phyloP scores from a whole-genome alignment of 192 early-diverging fungal species.

The Coemansia sp. region DNA sequence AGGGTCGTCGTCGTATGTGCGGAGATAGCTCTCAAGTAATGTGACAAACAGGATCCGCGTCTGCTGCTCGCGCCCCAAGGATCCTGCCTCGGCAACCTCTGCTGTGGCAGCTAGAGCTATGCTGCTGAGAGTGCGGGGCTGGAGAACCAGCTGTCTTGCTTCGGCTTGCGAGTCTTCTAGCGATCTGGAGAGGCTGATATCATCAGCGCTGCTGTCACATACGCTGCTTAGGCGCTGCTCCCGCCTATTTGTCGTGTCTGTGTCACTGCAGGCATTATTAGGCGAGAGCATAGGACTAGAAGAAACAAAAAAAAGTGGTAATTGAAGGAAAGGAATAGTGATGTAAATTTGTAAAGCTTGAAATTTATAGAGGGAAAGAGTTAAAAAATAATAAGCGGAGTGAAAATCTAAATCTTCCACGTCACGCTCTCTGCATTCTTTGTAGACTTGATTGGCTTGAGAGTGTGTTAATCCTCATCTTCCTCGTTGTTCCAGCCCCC shows the following conservation, averaged over 20 bases:
- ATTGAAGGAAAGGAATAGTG: neutral
- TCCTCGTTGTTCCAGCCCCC: neutral
- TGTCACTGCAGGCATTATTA: neutral
- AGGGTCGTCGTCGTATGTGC: slow-evolving; percentile 81
- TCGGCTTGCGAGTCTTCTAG: neutral
- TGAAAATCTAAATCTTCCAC: neutral
- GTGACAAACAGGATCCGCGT: slow-evolving; percentile 83
- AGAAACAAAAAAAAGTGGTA: neutral
- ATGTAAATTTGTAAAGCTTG: neutral
- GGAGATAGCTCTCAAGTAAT: slow-evolving; percentile 88
- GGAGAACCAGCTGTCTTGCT: neutral
- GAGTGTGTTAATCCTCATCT: neutral
- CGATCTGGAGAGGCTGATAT: neutral
- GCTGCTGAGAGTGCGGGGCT: neutral
- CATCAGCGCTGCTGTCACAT: neutral
- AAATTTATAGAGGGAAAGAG: neutral
- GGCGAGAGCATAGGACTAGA: neutral
- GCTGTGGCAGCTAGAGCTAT: neutral
- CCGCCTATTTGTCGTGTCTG: neutral
- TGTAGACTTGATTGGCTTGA: neutral
- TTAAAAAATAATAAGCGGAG: neutral
- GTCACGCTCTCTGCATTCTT: neutral
- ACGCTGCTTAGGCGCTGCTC: neutral
- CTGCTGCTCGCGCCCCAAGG: slow-evolving; percentile 57
- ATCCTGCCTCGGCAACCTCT: neutral